Evolutionary conservation across 1,139 yeast species (phyloP).

Genomic region (Blastobotrys indianensis): DNA sequence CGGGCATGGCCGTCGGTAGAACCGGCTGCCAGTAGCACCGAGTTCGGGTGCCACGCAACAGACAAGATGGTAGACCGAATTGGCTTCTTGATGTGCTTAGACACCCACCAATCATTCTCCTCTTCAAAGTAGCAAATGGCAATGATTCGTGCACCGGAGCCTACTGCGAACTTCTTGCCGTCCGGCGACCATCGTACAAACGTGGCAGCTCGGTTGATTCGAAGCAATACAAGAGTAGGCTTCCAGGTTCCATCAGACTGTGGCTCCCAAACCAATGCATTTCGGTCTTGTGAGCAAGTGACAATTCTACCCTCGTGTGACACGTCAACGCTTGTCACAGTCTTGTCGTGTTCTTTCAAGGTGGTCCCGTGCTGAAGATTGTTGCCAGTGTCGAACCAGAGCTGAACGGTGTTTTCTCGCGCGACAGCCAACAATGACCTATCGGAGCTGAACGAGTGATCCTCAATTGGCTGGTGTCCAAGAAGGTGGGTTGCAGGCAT

Average conservation of each 20-base stretch:
- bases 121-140: constrained; percentile 95
- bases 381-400: constrained; percentile 51
- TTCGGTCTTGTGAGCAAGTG: constrained; percentile 96
- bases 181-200: constrained; percentile 90
- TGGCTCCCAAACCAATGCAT: constrained; percentile 94
- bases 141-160: constrained; percentile 88
- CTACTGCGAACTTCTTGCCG: constrained; percentile 93
- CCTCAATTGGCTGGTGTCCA: constrained; percentile 82
- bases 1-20: constrained; percentile 94
- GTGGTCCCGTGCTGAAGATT: constrained; percentile 49
- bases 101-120: constrained; percentile 99
- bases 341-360: constrained; percentile 83
- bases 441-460: constrained; percentile 80
- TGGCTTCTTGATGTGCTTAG: constrained; percentile 92
- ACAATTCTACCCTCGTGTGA: constrained; percentile 85
- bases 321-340: constrained; percentile 91
- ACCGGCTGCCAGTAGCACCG: constrained; percentile 81
- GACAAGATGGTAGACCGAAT: constrained; percentile 80
- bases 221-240: constrained; percentile 85
- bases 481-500: constrained; percentile 40
- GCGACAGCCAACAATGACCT: constrained; percentile 70
- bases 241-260: constrained; percentile 55
- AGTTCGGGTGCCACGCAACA: constrained; percentile 93
- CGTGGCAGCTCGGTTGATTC: constrained; percentile 94
- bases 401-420: constrained; percentile 67